Evolutionary conservation across 768 basidiomycete species (phyloP).

Genomic region (Hypholoma fasciculare): DNA sequence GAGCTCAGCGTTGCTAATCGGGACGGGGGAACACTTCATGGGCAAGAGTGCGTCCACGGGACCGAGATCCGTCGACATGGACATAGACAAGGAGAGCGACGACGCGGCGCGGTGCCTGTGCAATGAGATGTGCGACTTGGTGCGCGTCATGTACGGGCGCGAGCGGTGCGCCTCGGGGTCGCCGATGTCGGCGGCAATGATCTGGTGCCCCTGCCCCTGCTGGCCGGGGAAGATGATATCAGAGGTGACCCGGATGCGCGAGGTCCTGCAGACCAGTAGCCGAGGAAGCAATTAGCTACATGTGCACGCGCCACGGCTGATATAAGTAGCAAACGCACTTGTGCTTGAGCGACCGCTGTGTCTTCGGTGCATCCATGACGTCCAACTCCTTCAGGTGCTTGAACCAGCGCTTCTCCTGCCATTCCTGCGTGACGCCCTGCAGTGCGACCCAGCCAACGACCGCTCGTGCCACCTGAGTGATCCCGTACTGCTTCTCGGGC

Average conservation of each 20-base stretch:
- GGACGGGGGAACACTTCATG: background rate
- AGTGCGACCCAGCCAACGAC: slow-evolving; percentile 80
- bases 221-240: slow-evolving; percentile 70
- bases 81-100: slow-evolving; percentile 6
- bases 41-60: background rate
- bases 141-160: slow-evolving; percentile 19
- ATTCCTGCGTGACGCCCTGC: slow-evolving; percentile 80
- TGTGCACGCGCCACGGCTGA: no score
- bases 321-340: slow-evolving; percentile 25
- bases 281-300: background rate
- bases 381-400: slow-evolving; percentile 65
- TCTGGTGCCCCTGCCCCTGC: slow-evolving; percentile 50
- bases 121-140: slow-evolving; percentile 21
- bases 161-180: slow-evolving; percentile 31
- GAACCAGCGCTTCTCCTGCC: slow-evolving; percentile 75
- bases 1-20: slow-evolving; percentile 46
- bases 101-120: slow-evolving; percentile 13
- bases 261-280: slow-evolving; percentile 30
- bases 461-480: slow-evolving; percentile 66
- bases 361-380: slow-evolving; percentile 45
- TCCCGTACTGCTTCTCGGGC: slow-evolving; percentile 60
- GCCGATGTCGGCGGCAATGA: slow-evolving; percentile 83
- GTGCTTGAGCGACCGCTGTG: slow-evolving; percentile 29
- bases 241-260: slow-evolving; percentile 72
- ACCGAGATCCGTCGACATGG: background rate